A percentile compares a stretch with the other conserved stretches of the same genome.
phyloP scores from a whole-genome alignment of 805 yeast species.

The Kuraishia piskuri region DNA sequence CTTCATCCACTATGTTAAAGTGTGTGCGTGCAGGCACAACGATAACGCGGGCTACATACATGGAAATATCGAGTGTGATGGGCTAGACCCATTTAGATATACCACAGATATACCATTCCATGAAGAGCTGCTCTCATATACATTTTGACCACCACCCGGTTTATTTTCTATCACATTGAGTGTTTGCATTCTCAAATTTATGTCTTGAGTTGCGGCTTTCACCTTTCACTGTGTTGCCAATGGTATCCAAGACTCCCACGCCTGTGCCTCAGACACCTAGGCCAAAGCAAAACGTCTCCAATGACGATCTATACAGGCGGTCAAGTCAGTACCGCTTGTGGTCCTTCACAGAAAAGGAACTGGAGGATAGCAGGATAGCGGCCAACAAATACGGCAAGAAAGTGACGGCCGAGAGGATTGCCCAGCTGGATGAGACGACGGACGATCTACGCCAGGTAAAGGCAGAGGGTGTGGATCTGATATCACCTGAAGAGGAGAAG shows the following conservation, averaged over 20 bases:
- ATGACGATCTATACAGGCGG: slow-evolving; percentile 82
- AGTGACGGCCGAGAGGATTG: slow-evolving; percentile 22
- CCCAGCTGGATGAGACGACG: slow-evolving; percentile 7
- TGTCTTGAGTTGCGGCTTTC: no score
- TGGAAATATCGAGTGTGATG: neutral
- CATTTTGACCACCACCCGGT: no score
- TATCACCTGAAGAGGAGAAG: slow-evolving; percentile 60
- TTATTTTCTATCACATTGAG: no score
- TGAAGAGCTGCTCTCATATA: no score
- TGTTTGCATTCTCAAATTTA: neutral
- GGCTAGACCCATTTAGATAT: no score
- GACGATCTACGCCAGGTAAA: slow-evolving; percentile 12
- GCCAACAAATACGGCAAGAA: slow-evolving; percentile 49
- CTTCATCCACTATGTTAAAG: neutral
- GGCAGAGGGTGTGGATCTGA: slow-evolving; percentile 10
- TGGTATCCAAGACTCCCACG: neutral
- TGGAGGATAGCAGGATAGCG: slow-evolving; percentile 36
- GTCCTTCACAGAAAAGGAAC: slow-evolving; percentile 65
- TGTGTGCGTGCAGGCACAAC: neutral
- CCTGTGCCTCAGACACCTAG: neutral
- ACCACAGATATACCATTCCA: neutral
- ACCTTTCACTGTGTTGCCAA: no score
- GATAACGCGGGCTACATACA: neutral
- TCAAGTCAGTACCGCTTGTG: slow-evolving; percentile 79
- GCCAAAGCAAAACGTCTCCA: slow-evolving; percentile 36